Evolutionary conservation across 164 flowering plant genomes (phyloP), one percentile per base, ranked within the genome.

Genomic region (Chimonanthus salicifolius): DNA sequence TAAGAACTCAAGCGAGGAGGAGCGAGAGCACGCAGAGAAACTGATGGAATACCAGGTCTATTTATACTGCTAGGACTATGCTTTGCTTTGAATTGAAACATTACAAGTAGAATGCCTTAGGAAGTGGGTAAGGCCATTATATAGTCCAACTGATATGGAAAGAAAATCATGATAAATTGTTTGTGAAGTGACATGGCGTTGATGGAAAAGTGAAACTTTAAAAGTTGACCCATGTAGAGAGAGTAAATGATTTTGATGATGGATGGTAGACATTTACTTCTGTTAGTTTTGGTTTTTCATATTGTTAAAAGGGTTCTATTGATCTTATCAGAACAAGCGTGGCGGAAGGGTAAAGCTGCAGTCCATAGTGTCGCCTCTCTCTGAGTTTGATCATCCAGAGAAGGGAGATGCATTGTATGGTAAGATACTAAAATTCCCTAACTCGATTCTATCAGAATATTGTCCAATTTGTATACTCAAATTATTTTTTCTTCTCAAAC

Each of bases 21-120:
- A 96, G 74, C 83, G 99, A 68, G 89, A 82, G 58, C 99, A 94
- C 69, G 98, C 99, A 44, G 99, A 96, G 83, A 88, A 87, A 64
- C 78, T 96, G 18, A 96, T 96, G 97, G 91, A 91, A 76, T 96
- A 96, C 70, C 99, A 96, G 97, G 99, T 95, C n/a, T 44, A 18
- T 66, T 45, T 15, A 0, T 65, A 6, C 11, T 45, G 48, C 45
- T 33, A 4, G 6, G 45, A 4, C 20, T 62, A 16, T 62, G 64
- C 21, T 62, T 4, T 62, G 21, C 33, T 33, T 33, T 1, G 2
- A 33, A 33, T 33, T 33, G 33, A 33, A 33, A 33, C 33, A 33
- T 33, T 33, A 33, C 2, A 33, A 33, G 33, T 33, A 33, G 33
- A 33, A 33, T 33, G 33, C 33, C 33, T 33, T 33, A 33, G 33